Conservation (phyloP, 176 grass and related monocot species). For the Triticum aestivum region IWGSC_CS_RefSeq_v2.1 NC_057813.1:597563409-597563908, state of each 20-base stretch:
- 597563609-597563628: slow-evolving; percentile 40
- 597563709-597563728: no score
- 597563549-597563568: slow-evolving; percentile 59
- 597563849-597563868: no score
- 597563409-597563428: slow-evolving; percentile 62
- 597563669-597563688: slow-evolving; percentile 39
- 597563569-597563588: slow-evolving; percentile 47
- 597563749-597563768: background rate
- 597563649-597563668: slow-evolving; percentile 9
- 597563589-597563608: slow-evolving; percentile 37
- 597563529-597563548: slow-evolving; percentile 29
- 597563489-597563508: slow-evolving; percentile 61
- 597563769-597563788: background rate
- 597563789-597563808: background rate
- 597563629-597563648: slow-evolving; percentile 50
- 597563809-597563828: no score
- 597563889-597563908: no score
- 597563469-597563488: slow-evolving; percentile 57
- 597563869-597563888: no score
- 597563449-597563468: slow-evolving; percentile 47
- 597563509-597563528: slow-evolving; percentile 57
- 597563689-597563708: background rate
- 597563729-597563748: background rate
- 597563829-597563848: no score
- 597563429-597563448: slow-evolving; percentile 50